Evolutionary conservation across 2,329 filamentous ascomycete species (phyloP), one percentile per base, ranked within the genome.

Genomic region (Monosporascus sp.): DNA sequence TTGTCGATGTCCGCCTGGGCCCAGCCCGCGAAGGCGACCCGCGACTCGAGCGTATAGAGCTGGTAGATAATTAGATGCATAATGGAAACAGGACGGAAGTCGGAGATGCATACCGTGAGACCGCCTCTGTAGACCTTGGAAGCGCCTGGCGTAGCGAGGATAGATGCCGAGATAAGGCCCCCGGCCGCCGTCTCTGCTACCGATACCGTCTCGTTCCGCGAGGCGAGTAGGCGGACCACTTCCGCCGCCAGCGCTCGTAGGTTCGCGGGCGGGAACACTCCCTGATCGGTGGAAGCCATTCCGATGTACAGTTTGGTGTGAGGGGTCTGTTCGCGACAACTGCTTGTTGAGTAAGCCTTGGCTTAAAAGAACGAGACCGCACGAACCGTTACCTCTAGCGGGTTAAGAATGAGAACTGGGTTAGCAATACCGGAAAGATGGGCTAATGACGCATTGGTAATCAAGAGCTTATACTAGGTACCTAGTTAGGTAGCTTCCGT

Each of bases 101-200:
- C 5, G 24, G 28, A 9, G 43, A 3, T n/a, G 6, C 24, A 5
- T 28, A 46, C 43, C 0, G 82, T 86, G 37, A 85, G 68, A n/a
- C 84, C 84, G 52, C 84, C 83, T 58, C 77, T 76, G 72, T 84
- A 87, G 65, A 82, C 75, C 15, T 68, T 66, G 6, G 76, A 81
- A 18, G 84, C 82, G 38, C 84, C 84, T 0, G 83, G 79, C 17
- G 73, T 76, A 51, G 80, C 77, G 54, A 87, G 77, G 20, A 87
- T 70, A 43, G 78, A 73, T 26, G 81, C 77, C 47, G 79, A 83
- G 54, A 86, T 79, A 31, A 87, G 74, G 15, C 84, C 84, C 37
- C 84, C 84, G 8, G 83, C 80, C 48, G 82, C 83, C 77, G 83
- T 86, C 66, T 86, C 84, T 51, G 80, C 83, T 38, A 86, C 78